Evolutionary conservation across 768 basidiomycete genomes (phyloP), one percentile per base, ranked within the genome.

Genomic region (Russula dissimulans): DNA sequence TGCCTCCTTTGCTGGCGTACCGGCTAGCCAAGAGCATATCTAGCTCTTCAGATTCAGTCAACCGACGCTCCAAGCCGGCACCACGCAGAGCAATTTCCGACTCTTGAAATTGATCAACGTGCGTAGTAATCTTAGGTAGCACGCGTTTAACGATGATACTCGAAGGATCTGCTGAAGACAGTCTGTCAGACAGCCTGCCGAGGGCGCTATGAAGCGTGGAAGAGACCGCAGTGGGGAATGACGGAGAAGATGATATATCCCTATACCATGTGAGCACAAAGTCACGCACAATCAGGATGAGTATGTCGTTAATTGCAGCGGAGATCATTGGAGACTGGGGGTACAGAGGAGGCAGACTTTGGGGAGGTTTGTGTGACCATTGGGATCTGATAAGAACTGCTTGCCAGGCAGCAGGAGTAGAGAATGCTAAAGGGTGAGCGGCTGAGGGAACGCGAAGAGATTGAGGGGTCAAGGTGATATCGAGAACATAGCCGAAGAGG

Each of bases 371-470:
- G 65, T 86, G 83, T 3, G 89, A 89, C 94, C 93, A 95, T 71
- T 88, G 84, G n/a, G 90, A 90, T 36, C 93, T 84, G 47, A 83
- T 92, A 53, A 90, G 77, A 49, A 91, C 88, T 0, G 87, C 92
- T 68, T 94, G 90, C 94, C 94, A 97, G 36, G 93, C 94, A 58
- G 94, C 91, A 29, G 92, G 91, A 3, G 92, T 92, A 4, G 91
- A 91, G 76, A 97, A 95, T 3, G 83, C 80, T 50, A 94, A 78
- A 0, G 90, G 90, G 39, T 83, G 81, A 17, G 90, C 85, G 0
- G 86, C 83, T 58, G 75, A 73, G 10, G 73, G 71, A n/a, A 85
- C 74, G 45, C 72, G 72, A 44, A 77, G 74, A n/a, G 57, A 65
- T 11, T 64, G 59, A 1, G 63, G 65, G 32, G 73, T 67, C 29